A percentile compares a stretch with the other conserved stretches of the same genome.
phyloP scores from a whole-genome alignment of 139 green algal species.

The Closterium sp. region DNA sequence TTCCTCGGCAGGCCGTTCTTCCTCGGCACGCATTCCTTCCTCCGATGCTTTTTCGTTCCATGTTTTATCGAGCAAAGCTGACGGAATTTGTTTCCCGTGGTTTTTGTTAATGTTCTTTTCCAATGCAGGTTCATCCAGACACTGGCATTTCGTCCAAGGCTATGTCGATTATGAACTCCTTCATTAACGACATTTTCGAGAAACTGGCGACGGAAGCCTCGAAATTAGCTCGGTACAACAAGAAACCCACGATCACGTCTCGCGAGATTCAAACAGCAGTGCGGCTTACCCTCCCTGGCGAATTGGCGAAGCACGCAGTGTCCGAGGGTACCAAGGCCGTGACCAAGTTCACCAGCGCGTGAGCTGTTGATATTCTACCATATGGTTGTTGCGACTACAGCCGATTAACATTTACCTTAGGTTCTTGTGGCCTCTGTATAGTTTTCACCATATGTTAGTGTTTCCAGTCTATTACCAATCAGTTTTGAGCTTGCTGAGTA shows the following conservation, averaged over 20 bases:
- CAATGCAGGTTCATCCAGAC: conserved; percentile 82
- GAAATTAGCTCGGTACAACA: conserved; percentile 75
- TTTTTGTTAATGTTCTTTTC: not conserved
- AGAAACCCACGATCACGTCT: conserved; percentile 77
- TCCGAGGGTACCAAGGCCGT: conserved; percentile 84
- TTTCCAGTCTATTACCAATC: too few species aligned
- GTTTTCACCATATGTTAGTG: not conserved
- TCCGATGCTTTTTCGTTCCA: not conserved
- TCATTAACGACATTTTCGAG: conserved; percentile 93
- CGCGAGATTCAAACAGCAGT: conserved; percentile 81
- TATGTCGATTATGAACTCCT: conserved; percentile 89
- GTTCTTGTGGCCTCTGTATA: not conserved
- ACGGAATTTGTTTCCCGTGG: not conserved
- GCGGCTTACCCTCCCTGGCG: conserved; percentile 74
- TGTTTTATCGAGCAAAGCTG: not conserved
- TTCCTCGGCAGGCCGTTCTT: not conserved
- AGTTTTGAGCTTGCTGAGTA: too few species aligned
- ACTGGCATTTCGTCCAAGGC: conserved; percentile 79
- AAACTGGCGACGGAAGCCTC: conserved; percentile 81
- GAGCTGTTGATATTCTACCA: not conserved
- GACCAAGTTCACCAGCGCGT: conserved; percentile 59
- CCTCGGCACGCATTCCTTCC: not conserved
- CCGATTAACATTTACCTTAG: not conserved
- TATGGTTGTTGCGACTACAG: not conserved
- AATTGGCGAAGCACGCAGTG: conserved; percentile 83